Evolutionary conservation across 495 filamentous ascomycete genomes (phyloP).

Genomic region (Aspergillus sparsus): DNA sequence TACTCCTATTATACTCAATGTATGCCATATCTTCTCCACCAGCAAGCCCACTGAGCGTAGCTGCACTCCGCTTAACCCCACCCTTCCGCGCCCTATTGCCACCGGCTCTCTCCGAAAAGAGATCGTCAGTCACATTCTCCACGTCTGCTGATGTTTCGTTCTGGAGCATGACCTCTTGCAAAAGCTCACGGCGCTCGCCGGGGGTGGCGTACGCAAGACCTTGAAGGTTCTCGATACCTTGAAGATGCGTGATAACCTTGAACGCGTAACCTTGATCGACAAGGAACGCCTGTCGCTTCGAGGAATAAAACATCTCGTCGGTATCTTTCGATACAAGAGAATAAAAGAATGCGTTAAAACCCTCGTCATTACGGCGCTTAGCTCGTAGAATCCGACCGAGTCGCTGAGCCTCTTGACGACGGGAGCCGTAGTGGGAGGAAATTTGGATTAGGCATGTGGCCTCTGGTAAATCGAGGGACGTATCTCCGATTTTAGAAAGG

Average conservation of each 20-base stretch:
- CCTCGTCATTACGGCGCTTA: conserved; percentile 95
- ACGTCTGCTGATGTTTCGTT: conserved; percentile 78
- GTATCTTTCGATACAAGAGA: conserved; percentile 96
- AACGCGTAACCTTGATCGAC: conserved; percentile 99
- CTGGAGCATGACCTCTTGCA: conserved; percentile 89
- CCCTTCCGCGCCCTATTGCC: conserved; percentile 43
- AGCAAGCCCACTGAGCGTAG: conserved; percentile 77
- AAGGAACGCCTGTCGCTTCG: conserved; percentile 95
- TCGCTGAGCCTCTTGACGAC: conserved; percentile 94
- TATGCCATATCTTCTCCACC: conserved; percentile 98
- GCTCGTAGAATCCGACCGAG: conserved; percentile 93
- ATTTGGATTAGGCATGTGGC: conserved; percentile 98
- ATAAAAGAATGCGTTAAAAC: conserved; percentile 99
- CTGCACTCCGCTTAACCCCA: conserved; percentile 74
- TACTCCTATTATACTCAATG: conserved; percentile 77
- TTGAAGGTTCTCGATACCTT: conserved; percentile 82
- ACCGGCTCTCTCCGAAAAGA: conserved; percentile 67
- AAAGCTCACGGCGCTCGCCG: conserved; percentile 80
- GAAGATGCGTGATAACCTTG: conserved; percentile 96
- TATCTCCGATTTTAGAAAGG: conserved; percentile 97
- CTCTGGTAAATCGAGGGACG: conserved; percentile 93
- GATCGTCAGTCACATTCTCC: conserved; percentile 77
- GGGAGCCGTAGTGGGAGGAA: conserved; percentile 96
- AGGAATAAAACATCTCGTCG: conserved; percentile 96
- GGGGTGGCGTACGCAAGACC: conserved; percentile 79